Base-by-base conservation (phyloP, 2,329 filamentous ascomycete genomes). In the Leptographium flavum region DNA sequence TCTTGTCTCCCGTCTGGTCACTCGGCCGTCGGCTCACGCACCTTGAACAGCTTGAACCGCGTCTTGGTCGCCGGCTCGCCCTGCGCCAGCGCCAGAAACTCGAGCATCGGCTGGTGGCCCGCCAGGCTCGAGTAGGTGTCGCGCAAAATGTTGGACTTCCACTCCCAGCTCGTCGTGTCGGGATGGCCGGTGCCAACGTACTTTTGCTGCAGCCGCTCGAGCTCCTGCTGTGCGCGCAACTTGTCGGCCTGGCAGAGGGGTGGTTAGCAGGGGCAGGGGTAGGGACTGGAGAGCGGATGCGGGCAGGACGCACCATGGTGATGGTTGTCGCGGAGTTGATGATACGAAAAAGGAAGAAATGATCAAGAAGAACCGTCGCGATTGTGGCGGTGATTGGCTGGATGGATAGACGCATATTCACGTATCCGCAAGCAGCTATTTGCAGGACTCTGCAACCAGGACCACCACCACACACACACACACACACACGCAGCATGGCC, bases 151-250 rank as follows among this genome's bases (percentile, higher is more conserved):
- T 96, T 98, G 49, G 84, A 88, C 42, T 83, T 83, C 87, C 88
- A 98, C 67, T 98, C 92, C 79, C 92, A 92, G 63, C 87, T 93
- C 23, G 87, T 94, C 14, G 90, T 96, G 67, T 98, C 92, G 37
- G 90, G 86, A 63, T 95, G 88, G 22, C 92, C 92, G 4, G 92
- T 96, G 55, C 92, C 92, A 57, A 98, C 74, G 69, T 92, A 95
- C 58, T 93, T 93, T 58, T 88, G 82, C 66, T 98, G 92, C 17
- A 96, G 83, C 52, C 87, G 82, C 66, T 98, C 92, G 60, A 98
- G 88, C 64, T 98, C 92, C 66, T 98, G 92, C 56, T 94, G 86
- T 10, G 87, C 92, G 60, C 92, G 88, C 53, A 98, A 83, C 68
- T 98, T 98, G 70, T 98, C 92, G 64, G 92, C 92, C 92, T 81